Evolutionary conservation across 192 early-diverging fungal species (phyloP), one percentile per base, ranked within the genome.

Genomic region (Funneliformis mosseae): DNA sequence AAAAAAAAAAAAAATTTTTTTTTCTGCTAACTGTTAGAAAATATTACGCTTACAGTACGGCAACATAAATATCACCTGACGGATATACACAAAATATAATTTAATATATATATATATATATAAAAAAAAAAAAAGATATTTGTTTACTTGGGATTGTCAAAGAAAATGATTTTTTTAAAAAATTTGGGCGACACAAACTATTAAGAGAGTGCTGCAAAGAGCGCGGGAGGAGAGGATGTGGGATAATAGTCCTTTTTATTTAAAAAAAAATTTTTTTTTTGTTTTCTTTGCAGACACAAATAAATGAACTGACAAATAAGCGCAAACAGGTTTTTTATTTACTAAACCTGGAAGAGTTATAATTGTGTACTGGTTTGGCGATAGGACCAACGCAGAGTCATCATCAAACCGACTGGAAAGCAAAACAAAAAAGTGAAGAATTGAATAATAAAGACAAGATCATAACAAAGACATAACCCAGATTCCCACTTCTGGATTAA

Each of bases 261-360:
- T 33, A 33, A 33, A 33, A 33, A 33, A 33, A 33, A 33, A 33
- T 45, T 45, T 55, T 55, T 55, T 55, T 55, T 55, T 55, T 16
- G 16, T 55, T 16, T 3, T 0, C 4, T 55, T 55, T 55, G 14
- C 50, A 14, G 18, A 18, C 50, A 55, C 50, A 55, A 55, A 55
- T 55, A 55, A 55, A 55, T 55, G 50, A 55, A 55, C 50, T 55
- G 50, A 55, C 50, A 55, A 55, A 55, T 55, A 55, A 55, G 50
- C 14, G 14, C 18, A 55, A 55, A 55, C 50, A 55, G 50, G 50
- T 55, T 55, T 55, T 55, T 55, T 12, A 55, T 55, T 55, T 55
- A 55, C 50, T 55, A 55, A 18, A 55, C 50, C 50, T 55, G 50
- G 50, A 55, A 21, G 50, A 55, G 50, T 55, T 21, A 55, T 55